Base-by-base conservation (phyloP, 352 stramenopile species). In the Thalassiosira exigua region DNA sequence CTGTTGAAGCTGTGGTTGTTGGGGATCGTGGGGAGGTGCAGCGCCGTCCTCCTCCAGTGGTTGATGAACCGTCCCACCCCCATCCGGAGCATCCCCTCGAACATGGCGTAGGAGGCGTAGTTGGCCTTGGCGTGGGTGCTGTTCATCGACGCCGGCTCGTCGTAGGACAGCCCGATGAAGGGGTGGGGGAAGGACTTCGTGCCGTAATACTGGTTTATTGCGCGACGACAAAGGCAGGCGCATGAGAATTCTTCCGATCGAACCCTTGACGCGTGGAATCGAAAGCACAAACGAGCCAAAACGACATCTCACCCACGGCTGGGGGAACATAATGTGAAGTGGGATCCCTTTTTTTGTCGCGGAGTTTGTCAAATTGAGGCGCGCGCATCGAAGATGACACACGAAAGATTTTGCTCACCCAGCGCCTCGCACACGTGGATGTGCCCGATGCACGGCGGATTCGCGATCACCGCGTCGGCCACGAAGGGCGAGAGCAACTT, bases 251-350 rank as follows among this genome's bases (percentile, higher is more conserved):
- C n/a, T n/a, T n/a, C n/a, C n/a, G n/a, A n/a, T n/a, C n/a, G n/a
- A n/a, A n/a, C n/a, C n/a, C n/a, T n/a, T n/a, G n/a, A n/a, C n/a
- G n/a, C n/a, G n/a, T n/a, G n/a, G n/a, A n/a, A n/a, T n/a, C n/a
- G n/a, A n/a, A n/a, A n/a, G n/a, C n/a, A n/a, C n/a, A n/a, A n/a
- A n/a, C n/a, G n/a, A n/a, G n/a, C n/a, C n/a, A n/a, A n/a, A n/a
- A n/a, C n/a, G n/a, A n/a, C n/a, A n/a, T n/a, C n/a, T n/a, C n/a
- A n/a, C n/a, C n/a, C 94, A 97, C 12, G 95, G 95, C 74, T 97
- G 92, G 0, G 94, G 93, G 66, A 97, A 98, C 94, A 98, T 97
- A 50, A 98, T 97, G 81, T 98, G 96, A 32, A 98, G 79, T 19
- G 95, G 95, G 11, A 98, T 93, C 1, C n/a, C n/a, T n/a, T n/a